These are phyloP conservation scores for Ascodesmis nigricans DNA, from an alignment of 495 filamentous ascomycete genomes.

Conservation along the genomic window DNA sequence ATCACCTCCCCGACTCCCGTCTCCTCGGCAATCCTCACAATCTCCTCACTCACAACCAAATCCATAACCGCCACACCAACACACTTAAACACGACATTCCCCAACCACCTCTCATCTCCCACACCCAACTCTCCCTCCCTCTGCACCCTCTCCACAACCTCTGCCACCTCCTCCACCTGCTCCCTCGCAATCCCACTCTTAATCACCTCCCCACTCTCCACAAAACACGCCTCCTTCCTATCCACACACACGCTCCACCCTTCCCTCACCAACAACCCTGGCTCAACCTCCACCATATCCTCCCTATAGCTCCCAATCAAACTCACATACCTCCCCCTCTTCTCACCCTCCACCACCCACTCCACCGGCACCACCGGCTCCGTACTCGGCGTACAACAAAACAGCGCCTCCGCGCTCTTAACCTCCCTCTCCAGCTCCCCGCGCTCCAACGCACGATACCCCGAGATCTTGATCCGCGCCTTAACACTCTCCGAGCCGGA, in stretches of 20 bases:
- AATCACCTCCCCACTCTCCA: slow-evolving; percentile 76
- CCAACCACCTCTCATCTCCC: slow-evolving; percentile 44
- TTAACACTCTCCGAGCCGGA: too few relatives aligned
- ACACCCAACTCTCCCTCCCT: slow-evolving; percentile 33
- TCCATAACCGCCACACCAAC: slow-evolving; percentile 70
- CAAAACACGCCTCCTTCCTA: slow-evolving; percentile 51
- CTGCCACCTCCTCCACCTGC: slow-evolving; percentile 63
- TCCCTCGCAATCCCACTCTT: slow-evolving; percentile 46
- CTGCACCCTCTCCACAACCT: slow-evolving; percentile 25
- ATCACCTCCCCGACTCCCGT: slow-evolving; percentile 27
- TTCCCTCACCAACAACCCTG: slow-evolving; percentile 42
- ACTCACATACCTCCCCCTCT: slow-evolving; percentile 10
- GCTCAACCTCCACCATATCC: slow-evolving; percentile 69
- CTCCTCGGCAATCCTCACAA: slow-evolving; percentile 51
- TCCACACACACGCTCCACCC: slow-evolving; percentile 71
- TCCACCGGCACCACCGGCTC: slow-evolving; percentile 40
- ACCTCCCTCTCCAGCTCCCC: slow-evolving; percentile 36
- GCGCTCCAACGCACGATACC: background rate
- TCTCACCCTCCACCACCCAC: slow-evolving; percentile 14
- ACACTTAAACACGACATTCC: slow-evolving; percentile 75
- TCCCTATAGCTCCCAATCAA: slow-evolving; percentile 59
- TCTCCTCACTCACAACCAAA: slow-evolving; percentile 47
- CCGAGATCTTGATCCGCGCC: background rate
- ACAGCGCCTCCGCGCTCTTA: slow-evolving; percentile 49
- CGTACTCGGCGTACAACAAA: slow-evolving; percentile 49